Conservation (phyloP, 176 grass and related monocot species). For the Bonia amplexicaulis region DNA sequence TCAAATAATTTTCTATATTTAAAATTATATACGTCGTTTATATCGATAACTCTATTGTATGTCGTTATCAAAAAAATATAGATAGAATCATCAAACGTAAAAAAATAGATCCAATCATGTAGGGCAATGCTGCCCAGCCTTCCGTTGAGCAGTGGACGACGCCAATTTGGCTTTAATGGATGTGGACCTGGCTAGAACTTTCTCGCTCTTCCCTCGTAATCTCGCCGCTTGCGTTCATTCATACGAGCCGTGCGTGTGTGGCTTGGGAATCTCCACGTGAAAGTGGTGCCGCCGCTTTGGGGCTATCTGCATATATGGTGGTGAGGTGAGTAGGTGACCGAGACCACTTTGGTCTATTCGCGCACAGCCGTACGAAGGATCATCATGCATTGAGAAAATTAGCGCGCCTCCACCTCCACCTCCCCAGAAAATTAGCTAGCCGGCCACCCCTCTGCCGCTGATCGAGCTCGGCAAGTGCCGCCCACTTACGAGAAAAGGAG, state of each 20-base stretch:
- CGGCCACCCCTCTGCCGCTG: not conserved
- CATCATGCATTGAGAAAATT: no score
- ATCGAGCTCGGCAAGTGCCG: not conserved
- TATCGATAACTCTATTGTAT: no score
- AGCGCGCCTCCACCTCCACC: not conserved
- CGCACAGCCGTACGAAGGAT: not conserved
- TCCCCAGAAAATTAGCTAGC: conserved; percentile 6
- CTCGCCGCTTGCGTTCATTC: not conserved
- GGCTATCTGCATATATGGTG: not conserved
- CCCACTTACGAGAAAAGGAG: not conserved
- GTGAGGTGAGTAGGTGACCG: not conserved
- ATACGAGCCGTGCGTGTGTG: not conserved
- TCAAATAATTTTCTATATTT: no score
- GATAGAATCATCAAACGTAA: no score
- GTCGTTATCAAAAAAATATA: no score
- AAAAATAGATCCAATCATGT: no score
- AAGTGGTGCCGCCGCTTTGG: not conserved
- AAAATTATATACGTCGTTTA: no score
- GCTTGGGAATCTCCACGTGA: not conserved
- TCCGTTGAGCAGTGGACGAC: not conserved
- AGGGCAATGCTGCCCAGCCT: no score
- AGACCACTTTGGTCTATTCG: not conserved
- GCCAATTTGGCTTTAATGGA: not conserved
- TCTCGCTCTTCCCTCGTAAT: not conserved
- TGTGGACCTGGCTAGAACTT: not conserved